phyloP scores from a whole-genome alignment of 2,329 filamentous ascomycete species.

The Fonsecaea pugnacius region DNA sequence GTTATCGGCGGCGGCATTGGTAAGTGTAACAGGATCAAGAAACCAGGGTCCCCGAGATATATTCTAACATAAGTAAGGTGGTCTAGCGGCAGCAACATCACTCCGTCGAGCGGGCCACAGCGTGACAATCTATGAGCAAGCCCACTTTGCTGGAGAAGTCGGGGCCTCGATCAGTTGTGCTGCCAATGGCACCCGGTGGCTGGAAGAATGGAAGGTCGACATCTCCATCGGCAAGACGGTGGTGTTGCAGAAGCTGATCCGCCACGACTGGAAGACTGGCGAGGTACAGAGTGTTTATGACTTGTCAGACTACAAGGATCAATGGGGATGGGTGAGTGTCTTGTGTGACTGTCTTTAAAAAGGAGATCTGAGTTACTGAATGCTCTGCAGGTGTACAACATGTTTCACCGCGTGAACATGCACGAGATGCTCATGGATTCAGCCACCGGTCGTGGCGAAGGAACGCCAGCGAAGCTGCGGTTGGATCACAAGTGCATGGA shows the following conservation, averaged over 20 bases:
- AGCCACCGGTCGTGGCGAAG: slow-evolving; percentile 38
- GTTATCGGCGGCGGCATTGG: slow-evolving; percentile 15
- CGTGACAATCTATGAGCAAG: slow-evolving; percentile 42
- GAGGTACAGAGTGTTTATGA: slow-evolving; percentile 38
- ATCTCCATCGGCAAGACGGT: slow-evolving; percentile 36
- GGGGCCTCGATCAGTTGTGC: slow-evolving; percentile 42
- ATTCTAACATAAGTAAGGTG: slow-evolving; percentile 29
- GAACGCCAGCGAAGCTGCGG: slow-evolving; percentile 34
- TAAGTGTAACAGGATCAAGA: not conserved
- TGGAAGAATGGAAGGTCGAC: slow-evolving; percentile 39
- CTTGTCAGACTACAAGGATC: slow-evolving; percentile 38
- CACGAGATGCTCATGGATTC: slow-evolving; percentile 45
- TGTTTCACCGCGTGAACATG: slow-evolving; percentile 48
- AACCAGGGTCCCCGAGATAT: not conserved
- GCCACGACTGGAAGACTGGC: slow-evolving; percentile 41
- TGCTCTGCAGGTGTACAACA: slow-evolving; percentile 31
- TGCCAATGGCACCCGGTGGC: slow-evolving; percentile 40
- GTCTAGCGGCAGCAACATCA: slow-evolving; percentile 41
- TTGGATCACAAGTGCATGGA: slow-evolving; percentile 38
- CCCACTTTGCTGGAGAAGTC: slow-evolving; percentile 40
- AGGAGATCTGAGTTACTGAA: not conserved
- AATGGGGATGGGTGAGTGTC: slow-evolving; percentile 15
- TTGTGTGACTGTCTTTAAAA: slow-evolving; percentile 24
- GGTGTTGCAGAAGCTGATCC: slow-evolving; percentile 41
- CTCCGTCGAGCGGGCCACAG: slow-evolving; percentile 42